A percentile compares a stretch with the other conserved stretches of the same genome.
Evolutionary conservation across 139 green algal species (phyloP).

Genomic region (Tetraselmis striata): DNA sequence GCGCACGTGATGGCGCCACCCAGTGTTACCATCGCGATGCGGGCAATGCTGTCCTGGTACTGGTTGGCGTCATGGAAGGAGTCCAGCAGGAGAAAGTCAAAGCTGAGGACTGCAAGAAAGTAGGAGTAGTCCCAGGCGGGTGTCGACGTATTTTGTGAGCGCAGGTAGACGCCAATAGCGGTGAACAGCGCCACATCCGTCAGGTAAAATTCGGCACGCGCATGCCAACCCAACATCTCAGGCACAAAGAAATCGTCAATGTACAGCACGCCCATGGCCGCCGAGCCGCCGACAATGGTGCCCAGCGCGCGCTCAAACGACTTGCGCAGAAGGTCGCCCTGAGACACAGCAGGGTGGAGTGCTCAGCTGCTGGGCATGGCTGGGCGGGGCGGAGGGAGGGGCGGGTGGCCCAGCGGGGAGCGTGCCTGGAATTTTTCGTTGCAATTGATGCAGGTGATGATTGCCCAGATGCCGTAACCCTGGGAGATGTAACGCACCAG

Average conservation of each 20-base stretch:
- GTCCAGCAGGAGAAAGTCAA: slow-evolving; percentile 8
- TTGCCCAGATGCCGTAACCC: slow-evolving; percentile 7
- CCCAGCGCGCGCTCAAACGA: slow-evolving; percentile 7
- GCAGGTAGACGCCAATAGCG: neutral
- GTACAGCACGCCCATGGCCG: slow-evolving; percentile 3
- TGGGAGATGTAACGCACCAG: neutral
- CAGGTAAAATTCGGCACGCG: slow-evolving; percentile 2
- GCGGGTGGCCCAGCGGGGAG: too few species aligned
- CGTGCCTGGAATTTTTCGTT: slow-evolving; percentile 10
- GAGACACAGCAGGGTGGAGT: too few species aligned
- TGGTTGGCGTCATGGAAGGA: slow-evolving; percentile 1
- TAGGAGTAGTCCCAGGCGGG: slow-evolving; percentile 9
- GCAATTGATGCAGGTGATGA: slow-evolving; percentile 12
- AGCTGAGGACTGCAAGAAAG: slow-evolving; percentile 6
- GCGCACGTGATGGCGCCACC: neutral
- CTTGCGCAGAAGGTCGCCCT: slow-evolving; percentile 5
- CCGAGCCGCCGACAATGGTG: neutral
- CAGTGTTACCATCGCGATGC: neutral
- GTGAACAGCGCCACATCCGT: slow-evolving; percentile 1
- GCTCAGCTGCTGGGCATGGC: too few species aligned
- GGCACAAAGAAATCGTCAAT: slow-evolving; percentile 8
- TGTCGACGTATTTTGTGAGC: neutral
- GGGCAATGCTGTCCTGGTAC: neutral
- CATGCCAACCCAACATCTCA: slow-evolving; percentile 1
- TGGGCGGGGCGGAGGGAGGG: too few species aligned